Conservation (phyloP, 2,329 filamentous ascomycete species). For the Onygenales sp. region DNA sequence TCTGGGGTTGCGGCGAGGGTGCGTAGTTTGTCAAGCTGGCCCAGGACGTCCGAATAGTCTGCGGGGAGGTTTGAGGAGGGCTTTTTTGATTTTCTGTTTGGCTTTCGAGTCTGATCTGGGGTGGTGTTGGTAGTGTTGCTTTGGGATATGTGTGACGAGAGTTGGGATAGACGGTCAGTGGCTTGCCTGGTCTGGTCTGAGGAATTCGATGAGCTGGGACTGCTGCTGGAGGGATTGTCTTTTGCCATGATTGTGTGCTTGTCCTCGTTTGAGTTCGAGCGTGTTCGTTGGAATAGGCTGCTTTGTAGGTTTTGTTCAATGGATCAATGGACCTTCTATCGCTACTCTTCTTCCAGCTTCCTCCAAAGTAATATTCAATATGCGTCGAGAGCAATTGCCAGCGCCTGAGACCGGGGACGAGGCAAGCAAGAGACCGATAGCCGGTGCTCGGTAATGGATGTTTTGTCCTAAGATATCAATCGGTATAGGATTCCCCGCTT, state of each 20-base stretch:
- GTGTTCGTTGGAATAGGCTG: not conserved
- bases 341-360: too few relatives aligned
- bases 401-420: too few relatives aligned
- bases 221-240: not conserved
- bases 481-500: too few relatives aligned
- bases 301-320: too few relatives aligned
- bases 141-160: constrained; percentile 35
- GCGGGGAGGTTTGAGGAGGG: constrained; percentile 37
- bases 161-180: constrained; percentile 37
- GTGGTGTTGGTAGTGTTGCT: constrained; percentile 4
- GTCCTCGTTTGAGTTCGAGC: not conserved
- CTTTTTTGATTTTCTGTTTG: constrained; percentile 21
- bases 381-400: too few relatives aligned
- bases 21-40: constrained; percentile 44
- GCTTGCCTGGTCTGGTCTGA: constrained; percentile 19
- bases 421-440: too few relatives aligned
- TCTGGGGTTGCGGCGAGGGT: constrained; percentile 48
- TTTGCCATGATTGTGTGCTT: constrained; percentile 7
- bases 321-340: too few relatives aligned
- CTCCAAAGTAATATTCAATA: too few relatives aligned
- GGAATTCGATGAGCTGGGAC: not conserved
- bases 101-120: constrained; percentile 15
- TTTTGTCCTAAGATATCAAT: too few relatives aligned
- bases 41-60: constrained; percentile 53
- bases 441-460: too few relatives aligned